These are phyloP conservation scores for Colletotrichum shisoi DNA, from an alignment of 2,329 filamentous ascomycete genomes.

Conservation along the genomic window DNA sequence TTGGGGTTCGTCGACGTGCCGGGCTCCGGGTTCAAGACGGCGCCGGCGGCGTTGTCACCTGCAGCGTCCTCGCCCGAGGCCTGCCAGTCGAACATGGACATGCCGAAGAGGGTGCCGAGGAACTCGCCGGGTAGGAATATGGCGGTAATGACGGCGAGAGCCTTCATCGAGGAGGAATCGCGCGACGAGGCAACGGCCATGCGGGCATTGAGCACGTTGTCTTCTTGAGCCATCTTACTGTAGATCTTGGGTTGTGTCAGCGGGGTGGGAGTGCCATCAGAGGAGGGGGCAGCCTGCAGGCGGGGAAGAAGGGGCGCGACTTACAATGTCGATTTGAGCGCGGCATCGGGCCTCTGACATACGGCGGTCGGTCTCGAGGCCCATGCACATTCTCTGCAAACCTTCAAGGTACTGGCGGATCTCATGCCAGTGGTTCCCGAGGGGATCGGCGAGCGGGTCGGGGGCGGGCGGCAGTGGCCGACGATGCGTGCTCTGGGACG, in stretches of 20 bases:
- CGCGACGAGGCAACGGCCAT: conserved; percentile 53
- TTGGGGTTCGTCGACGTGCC: conserved; percentile 38
- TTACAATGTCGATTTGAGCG: conserved; percentile 57
- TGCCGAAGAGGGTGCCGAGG: conserved; percentile 56
- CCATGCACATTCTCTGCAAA: conserved; percentile 54
- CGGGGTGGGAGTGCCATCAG: no score
- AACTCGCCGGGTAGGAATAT: conserved; percentile 59
- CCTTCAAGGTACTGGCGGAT: conserved; percentile 58
- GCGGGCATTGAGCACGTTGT: conserved; percentile 56
- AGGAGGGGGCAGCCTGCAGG: accelerated
- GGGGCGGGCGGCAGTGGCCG: conserved; percentile 29
- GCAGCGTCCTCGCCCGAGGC: conserved; percentile 47
- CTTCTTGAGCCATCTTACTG: conserved; percentile 59
- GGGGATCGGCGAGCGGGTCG: conserved; percentile 38
- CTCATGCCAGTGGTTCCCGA: conserved; percentile 55
- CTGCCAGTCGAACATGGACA: conserved; percentile 59
- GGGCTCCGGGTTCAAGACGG: neutral
- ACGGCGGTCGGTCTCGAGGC: conserved; percentile 55
- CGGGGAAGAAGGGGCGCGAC: conserved; percentile 24
- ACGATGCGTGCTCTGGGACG: conserved; percentile 24
- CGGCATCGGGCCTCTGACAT: conserved; percentile 58
- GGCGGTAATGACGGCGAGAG: conserved; percentile 57
- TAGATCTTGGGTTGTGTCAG: conserved; percentile 50
- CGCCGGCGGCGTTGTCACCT: conserved; percentile 22
- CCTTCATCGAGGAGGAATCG: conserved; percentile 59